Percentiles rank a stretch among this genome's conserved stretches.
Evolutionary conservation across 1,284 basidiomycete species (phyloP).

Genomic region (Neotropicomus parvogracilis): DNA sequence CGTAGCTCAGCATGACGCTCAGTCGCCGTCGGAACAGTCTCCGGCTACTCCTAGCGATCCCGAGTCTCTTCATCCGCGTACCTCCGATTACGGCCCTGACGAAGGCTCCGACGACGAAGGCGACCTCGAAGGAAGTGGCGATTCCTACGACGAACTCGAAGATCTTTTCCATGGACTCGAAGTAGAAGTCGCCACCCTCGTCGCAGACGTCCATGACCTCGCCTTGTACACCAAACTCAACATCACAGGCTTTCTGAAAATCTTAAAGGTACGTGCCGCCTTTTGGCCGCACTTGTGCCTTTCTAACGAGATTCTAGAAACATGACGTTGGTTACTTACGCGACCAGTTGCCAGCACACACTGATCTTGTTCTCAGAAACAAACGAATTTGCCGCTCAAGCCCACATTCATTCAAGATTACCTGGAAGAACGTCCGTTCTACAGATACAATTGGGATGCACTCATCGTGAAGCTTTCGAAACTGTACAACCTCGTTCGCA

Average conservation of each 20-base stretch:
- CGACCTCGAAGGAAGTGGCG: constrained; percentile 54
- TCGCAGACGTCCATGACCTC: constrained; percentile 97
- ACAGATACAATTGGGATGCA: constrained; percentile 90
- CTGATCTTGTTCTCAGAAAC: constrained; percentile 58
- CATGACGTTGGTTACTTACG: constrained; percentile 58
- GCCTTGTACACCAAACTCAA: constrained; percentile 95
- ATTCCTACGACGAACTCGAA: constrained; percentile 78
- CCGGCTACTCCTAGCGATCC: constrained; percentile 40
- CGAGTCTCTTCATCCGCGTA: constrained; percentile 50
- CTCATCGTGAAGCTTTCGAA: constrained; percentile 97
- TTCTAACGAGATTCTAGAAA: constrained; percentile 48
- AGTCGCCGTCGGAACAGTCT: constrained; percentile 33
- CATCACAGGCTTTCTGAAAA: constrained; percentile 98
- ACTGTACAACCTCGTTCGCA: constrained; percentile 93
- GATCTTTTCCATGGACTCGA: constrained; percentile 88
- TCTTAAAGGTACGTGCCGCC: constrained; percentile 69
- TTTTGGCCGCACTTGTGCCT: not conserved
- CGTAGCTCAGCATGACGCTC: constrained; percentile 56
- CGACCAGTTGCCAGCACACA: not conserved
- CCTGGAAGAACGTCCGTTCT: constrained; percentile 93
- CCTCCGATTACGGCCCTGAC: constrained; percentile 57
- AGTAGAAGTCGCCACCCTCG: constrained; percentile 92
- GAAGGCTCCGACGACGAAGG: constrained; percentile 72
- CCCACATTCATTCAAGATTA: constrained; percentile 83
- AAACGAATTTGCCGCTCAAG: constrained; percentile 65